Evolutionary conservation across 768 basidiomycete species (phyloP).

Genomic region (Leccinum disarticulatum): DNA sequence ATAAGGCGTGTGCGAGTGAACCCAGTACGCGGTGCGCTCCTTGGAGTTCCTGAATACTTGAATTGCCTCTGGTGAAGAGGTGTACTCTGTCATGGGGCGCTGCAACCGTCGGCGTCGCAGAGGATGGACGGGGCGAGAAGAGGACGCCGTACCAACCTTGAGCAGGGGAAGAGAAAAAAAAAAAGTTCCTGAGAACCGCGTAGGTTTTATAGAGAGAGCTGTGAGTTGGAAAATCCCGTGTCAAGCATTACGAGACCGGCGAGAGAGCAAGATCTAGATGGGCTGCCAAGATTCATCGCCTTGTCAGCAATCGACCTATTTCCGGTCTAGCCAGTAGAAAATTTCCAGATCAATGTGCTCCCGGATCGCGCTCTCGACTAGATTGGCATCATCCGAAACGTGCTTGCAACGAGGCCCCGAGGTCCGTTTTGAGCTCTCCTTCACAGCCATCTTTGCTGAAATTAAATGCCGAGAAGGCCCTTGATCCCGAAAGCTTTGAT

Average conservation of each 20-base stretch:
- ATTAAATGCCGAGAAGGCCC: slow-evolving; percentile 23
- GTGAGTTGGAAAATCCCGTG: slow-evolving; percentile 27
- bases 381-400: slow-evolving; percentile 31
- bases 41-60: slow-evolving; percentile 58
- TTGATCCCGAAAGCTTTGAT: slow-evolving; percentile 14
- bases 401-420: slow-evolving; percentile 28
- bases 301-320: slow-evolving; percentile 26
- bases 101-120: background rate
- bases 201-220: slow-evolving; percentile 26
- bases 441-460: slow-evolving; percentile 16
- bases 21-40: slow-evolving; percentile 67
- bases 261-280: slow-evolving; percentile 23
- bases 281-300: slow-evolving; percentile 13
- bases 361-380: slow-evolving; percentile 26
- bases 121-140: background rate
- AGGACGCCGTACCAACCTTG: background rate
- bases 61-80: slow-evolving; percentile 55
- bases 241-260: slow-evolving; percentile 24
- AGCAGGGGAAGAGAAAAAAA: slow-evolving; percentile 4
- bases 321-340: slow-evolving; percentile 24
- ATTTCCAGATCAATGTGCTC: slow-evolving; percentile 10
- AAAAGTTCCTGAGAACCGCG: slow-evolving; percentile 1
- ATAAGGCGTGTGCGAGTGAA: slow-evolving; percentile 43
- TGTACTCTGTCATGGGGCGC: slow-evolving; percentile 62
- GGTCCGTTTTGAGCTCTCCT: background rate